Evolutionary conservation across 2,329 filamentous ascomycete genomes (phyloP), one percentile per base, ranked within the genome.

Genomic region (Colletotrichum euphorbiae): DNA sequence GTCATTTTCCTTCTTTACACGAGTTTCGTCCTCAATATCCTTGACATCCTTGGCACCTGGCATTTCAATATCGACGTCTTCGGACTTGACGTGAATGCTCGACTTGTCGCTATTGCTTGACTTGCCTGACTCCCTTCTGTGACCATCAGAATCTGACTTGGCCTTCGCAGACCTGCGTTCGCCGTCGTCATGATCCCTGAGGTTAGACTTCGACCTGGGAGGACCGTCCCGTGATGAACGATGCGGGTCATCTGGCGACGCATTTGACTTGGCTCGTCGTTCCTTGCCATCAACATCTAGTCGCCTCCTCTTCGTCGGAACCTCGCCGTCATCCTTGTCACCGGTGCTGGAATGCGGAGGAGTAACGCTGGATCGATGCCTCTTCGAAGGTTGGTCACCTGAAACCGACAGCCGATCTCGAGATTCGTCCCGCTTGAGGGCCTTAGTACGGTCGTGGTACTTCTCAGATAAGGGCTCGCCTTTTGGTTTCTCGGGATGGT

Each of bases 371-470:
- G 82, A 81, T 31, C 89, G 83, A 72, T 86, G 86, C 46, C 89
- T 81, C 75, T 90, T 91, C n/a, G 80, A 75, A 6, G 85, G 78
- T 59, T 78, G 80, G 28, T 90, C 88, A 13, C 83, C 81, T 7
- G 83, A 80, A 51, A 83, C 80, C 8, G 82, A 82, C 12, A 84
- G 75, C 33, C 83, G 80, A 68, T 90, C 88, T 59, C 83, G 84
- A 3, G 87, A 88, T 70, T 89, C 87, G 69, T 90, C 87, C 65
- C 87, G 82, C 74, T 88, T 90, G 12, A 90, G 75, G 17, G 87
- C 85, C 72, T 89, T 88, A 21, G 87, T 85, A 59, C 87, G 82
- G 70, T 89, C 87, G 62, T 87, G 85, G 62, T 87, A 85, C 67
- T 85, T 88, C 69, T 89, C 87, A 1, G 82, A 81, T 48, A 78